A percentile compares a stretch with the other conserved stretches of the same genome.
phyloP scores from a whole-genome alignment of 495 filamentous ascomycete genomes.

The Chaetomium fimeti region DNA sequence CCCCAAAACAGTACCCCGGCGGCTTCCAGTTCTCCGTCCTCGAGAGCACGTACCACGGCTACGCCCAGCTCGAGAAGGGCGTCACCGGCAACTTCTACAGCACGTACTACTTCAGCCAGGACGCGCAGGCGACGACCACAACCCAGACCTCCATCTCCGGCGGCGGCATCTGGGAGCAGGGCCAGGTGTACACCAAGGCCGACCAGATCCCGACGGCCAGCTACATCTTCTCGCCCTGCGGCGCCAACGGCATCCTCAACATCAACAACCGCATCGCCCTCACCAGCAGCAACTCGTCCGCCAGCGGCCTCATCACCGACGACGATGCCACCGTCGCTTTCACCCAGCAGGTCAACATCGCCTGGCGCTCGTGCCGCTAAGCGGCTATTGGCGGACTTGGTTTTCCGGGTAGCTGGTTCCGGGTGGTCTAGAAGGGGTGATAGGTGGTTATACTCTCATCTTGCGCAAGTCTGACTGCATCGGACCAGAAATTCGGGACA shows the following conservation, averaged over 20 bases:
- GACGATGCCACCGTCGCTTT: slow-evolving; percentile 58
- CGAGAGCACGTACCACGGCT: slow-evolving; percentile 58
- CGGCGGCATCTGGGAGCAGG: slow-evolving; percentile 45
- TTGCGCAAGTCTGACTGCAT: slow-evolving; percentile 5
- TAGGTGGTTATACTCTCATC: not conserved
- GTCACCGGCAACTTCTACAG: slow-evolving; percentile 57
- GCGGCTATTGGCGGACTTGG: slow-evolving; percentile 13
- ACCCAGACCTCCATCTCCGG: slow-evolving; percentile 51
- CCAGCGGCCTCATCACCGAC: slow-evolving; percentile 51
- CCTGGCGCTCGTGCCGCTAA: slow-evolving; percentile 47
- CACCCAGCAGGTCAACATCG: slow-evolving; percentile 55
- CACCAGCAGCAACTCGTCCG: slow-evolving; percentile 45
- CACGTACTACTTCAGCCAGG: slow-evolving; percentile 59
- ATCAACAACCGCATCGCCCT: slow-evolving; percentile 59
- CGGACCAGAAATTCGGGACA: slow-evolving; percentile 3
- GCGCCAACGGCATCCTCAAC: slow-evolving; percentile 56
- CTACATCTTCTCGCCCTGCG: slow-evolving; percentile 57
- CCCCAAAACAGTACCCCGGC: slow-evolving; percentile 46
- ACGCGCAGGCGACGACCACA: slow-evolving; percentile 48
- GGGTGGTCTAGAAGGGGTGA: not conserved
- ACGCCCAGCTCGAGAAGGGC: slow-evolving; percentile 51
- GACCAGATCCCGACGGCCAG: slow-evolving; percentile 53
- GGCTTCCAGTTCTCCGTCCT: slow-evolving; percentile 60
- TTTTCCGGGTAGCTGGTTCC: not conserved
- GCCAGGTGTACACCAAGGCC: slow-evolving; percentile 58